These are phyloP conservation scores for Penicillium psychrofluorescens DNA, from an alignment of 495 filamentous ascomycete species.

Conservation along the genomic window DNA sequence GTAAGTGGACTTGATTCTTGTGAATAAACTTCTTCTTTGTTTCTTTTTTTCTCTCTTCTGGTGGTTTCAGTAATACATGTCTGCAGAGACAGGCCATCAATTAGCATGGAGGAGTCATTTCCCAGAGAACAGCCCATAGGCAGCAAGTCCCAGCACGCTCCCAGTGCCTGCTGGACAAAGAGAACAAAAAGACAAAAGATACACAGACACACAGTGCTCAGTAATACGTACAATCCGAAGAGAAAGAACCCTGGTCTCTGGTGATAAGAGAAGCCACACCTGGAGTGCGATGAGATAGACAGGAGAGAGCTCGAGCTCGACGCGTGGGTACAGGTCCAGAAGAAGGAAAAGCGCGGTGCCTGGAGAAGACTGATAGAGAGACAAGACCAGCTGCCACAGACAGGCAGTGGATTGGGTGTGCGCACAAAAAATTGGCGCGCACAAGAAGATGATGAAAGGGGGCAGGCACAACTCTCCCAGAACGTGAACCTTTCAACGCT, in stretches of 20 bases:
- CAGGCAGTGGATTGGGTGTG: no score
- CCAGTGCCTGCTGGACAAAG: constrained; percentile 2
- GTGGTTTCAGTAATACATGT: constrained; percentile 36
- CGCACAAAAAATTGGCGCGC: no score
- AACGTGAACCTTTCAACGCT: no score
- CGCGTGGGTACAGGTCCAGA: background rate
- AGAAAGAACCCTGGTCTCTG: constrained; percentile 2
- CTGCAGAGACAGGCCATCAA: constrained; percentile 30
- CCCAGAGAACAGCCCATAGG: constrained; percentile 1
- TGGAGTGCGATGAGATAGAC: background rate
- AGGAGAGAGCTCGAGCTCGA: background rate
- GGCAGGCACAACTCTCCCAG: no score
- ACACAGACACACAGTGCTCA: constrained; percentile 10
- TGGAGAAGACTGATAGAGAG: no score
- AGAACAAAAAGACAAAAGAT: constrained; percentile 3
- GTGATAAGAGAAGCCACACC: no score
- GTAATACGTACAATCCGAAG: constrained; percentile 44
- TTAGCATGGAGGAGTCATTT: constrained; percentile 29
- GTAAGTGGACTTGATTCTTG: constrained; percentile 19
- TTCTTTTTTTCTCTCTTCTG: constrained; percentile 19
- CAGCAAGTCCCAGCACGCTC: background rate
- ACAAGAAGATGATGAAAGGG: no score
- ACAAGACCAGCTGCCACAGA: no score
- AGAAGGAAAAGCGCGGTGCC: background rate
- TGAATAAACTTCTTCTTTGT: constrained; percentile 31